phyloP scores from a whole-genome alignment of 2,329 filamentous ascomycete genomes.

The Clonostachys rhizophaga region DNA sequence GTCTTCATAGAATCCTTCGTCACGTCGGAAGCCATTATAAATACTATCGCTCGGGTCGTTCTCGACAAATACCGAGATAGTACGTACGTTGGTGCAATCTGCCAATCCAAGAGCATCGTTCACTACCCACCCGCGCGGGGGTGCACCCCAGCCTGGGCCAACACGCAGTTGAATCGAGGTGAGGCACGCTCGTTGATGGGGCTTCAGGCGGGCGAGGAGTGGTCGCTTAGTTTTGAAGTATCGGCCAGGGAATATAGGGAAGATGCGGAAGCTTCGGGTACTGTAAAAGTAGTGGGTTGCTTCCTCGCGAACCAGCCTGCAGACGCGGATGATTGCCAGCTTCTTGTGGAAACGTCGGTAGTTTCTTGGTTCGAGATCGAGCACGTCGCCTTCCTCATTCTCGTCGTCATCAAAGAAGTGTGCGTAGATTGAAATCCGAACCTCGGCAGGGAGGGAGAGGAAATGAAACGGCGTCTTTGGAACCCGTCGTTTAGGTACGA shows the following conservation, averaged over 20 bases:
- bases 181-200: slow-evolving; percentile 53
- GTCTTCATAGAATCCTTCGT: slow-evolving; percentile 64
- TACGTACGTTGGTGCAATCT: slow-evolving; percentile 55
- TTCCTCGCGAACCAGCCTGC: slow-evolving; percentile 56
- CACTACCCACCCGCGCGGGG: slow-evolving; percentile 67
- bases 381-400: slow-evolving; percentile 20
- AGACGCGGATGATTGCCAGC: slow-evolving; percentile 57
- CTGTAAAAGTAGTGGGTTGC: slow-evolving; percentile 64
- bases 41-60: slow-evolving; percentile 64
- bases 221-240: slow-evolving; percentile 73
- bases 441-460: slow-evolving; percentile 62
- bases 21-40: slow-evolving; percentile 63
- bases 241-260: slow-evolving; percentile 57
- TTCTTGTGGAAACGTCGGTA: slow-evolving; percentile 55
- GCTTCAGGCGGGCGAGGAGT: slow-evolving; percentile 60
- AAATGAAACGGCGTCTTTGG: slow-evolving; percentile 54
- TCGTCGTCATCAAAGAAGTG: slow-evolving; percentile 49
- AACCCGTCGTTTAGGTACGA: slow-evolving; percentile 18
- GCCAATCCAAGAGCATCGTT: slow-evolving; percentile 57
- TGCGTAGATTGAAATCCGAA: slow-evolving; percentile 65
- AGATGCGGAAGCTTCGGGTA: slow-evolving; percentile 58
- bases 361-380: slow-evolving; percentile 66
- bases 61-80: slow-evolving; percentile 65
- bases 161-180: slow-evolving; percentile 65
- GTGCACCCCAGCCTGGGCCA: slow-evolving; percentile 68